A percentile compares a stretch with the other conserved stretches of the same genome.
Evolutionary conservation across 805 yeast species (phyloP).

Genomic region (Starmerella floris): DNA sequence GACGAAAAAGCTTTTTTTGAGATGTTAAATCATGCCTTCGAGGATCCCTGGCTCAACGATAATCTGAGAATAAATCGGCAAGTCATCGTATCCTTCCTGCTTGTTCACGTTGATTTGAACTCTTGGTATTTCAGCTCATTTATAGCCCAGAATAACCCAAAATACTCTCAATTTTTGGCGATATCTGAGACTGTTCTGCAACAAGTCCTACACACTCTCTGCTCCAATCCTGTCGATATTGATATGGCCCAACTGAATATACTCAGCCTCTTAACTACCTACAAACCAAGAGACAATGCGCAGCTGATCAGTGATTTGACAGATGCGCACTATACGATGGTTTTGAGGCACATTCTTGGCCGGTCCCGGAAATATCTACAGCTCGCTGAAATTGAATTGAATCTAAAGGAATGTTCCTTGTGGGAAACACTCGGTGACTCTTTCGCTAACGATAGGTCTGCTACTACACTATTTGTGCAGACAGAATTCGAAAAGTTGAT

Average conservation of each 20-base stretch:
- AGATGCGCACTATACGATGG: conserved; percentile 44
- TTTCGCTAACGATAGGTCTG: conserved; percentile 1
- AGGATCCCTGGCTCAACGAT: conserved; percentile 59
- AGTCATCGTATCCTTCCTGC: conserved; percentile 50
- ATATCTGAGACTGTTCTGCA: conserved; percentile 37
- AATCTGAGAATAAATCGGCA: conserved; percentile 48
- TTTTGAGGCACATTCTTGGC: conserved; percentile 44
- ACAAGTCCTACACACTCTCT: conserved; percentile 5
- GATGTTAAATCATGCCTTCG: conserved; percentile 69
- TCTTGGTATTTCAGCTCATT: conserved; percentile 44
- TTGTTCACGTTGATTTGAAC: conserved; percentile 34
- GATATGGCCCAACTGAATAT: conserved; percentile 52
- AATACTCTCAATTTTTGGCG: conserved; percentile 69
- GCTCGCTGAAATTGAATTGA: conserved; percentile 8
- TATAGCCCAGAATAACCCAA: conserved; percentile 67
- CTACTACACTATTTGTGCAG: not conserved
- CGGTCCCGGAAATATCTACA: conserved; percentile 5
- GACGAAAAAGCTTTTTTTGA: conserved; percentile 38
- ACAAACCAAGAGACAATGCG: conserved; percentile 44
- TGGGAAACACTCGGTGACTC: conserved; percentile 7
- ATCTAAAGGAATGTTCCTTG: conserved; percentile 1
- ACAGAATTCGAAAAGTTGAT: conserved; percentile 4
- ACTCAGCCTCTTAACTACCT: conserved; percentile 53
- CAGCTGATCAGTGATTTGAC: conserved; percentile 39
- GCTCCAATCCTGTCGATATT: conserved; percentile 21